phyloP scores from a whole-genome alignment of 116 monocot genomes.

The Phalaenopsis hybrid region DNA sequence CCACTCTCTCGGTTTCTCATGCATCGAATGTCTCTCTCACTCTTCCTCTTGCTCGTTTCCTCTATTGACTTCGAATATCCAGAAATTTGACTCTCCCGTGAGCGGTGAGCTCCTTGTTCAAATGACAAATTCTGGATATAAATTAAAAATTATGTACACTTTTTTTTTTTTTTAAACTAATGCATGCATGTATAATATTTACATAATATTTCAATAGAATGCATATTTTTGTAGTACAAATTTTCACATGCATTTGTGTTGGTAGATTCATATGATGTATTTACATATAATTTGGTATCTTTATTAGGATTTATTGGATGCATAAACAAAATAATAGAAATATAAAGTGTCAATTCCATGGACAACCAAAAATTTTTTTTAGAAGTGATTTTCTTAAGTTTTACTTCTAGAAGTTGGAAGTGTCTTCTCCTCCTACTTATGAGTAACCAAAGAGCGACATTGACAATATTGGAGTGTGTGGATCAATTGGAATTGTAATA shows the following conservation, averaged over 20 bases:
- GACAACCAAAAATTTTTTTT: neutral
- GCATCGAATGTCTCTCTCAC: too few relatives aligned
- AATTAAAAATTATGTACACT: too few relatives aligned
- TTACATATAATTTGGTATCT: neutral
- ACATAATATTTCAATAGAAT: neutral
- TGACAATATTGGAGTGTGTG: too few relatives aligned
- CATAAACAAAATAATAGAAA: neutral
- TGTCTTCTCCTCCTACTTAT: neutral
- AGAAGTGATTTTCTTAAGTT: too few relatives aligned
- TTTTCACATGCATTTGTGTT: neutral
- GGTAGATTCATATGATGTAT: neutral
- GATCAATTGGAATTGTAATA: too few relatives aligned
- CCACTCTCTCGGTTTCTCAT: too few relatives aligned
- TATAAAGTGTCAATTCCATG: neutral
- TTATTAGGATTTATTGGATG: neutral
- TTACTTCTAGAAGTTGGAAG: neutral
- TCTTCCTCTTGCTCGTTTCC: too few relatives aligned
- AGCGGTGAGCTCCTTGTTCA: too few relatives aligned
- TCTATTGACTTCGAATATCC: too few relatives aligned
- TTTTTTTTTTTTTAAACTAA: neutral
- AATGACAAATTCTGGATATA: too few relatives aligned
- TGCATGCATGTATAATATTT: neutral
- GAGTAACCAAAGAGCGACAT: too few relatives aligned
- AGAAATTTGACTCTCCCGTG: too few relatives aligned
- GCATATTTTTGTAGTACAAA: neutral